Conservation (phyloP, 208 protist species). For the Phytomonas sp. region DNA sequence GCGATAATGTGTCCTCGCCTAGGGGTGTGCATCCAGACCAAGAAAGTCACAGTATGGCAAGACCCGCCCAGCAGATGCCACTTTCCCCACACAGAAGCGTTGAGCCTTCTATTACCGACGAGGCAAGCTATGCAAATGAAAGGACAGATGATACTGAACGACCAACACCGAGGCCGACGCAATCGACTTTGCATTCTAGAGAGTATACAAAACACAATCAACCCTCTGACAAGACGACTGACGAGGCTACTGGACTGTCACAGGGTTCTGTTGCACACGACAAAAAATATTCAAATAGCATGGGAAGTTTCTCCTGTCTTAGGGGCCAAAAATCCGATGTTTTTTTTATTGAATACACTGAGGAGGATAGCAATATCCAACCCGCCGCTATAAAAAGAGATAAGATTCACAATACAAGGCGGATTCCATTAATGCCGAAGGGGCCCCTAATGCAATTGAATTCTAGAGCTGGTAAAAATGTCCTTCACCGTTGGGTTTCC, state of each 20-base stretch:
- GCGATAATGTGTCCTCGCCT: background rate
- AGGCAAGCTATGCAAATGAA: background rate
- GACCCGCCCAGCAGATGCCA: background rate
- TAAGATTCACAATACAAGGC: background rate
- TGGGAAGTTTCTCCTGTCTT: background rate
- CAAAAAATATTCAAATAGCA: background rate
- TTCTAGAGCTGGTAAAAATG: background rate
- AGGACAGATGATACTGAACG: background rate
- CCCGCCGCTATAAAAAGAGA: background rate
- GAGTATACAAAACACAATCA: background rate
- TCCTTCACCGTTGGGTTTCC: background rate
- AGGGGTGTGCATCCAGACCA: background rate
- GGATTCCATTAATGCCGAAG: background rate
- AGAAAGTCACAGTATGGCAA: background rate
- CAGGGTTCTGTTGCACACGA: background rate
- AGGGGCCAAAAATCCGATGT: background rate
- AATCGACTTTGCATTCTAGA: background rate
- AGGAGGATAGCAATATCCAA: background rate
- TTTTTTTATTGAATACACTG: background rate
- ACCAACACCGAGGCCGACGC: background rate
- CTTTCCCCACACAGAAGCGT: background rate
- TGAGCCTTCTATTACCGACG: background rate
- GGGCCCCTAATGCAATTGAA: background rate
- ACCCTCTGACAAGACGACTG: background rate
- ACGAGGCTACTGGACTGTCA: background rate